Evolutionary conservation across 2,329 filamentous ascomycete genomes (phyloP), one percentile per base, ranked within the genome.

Genomic region (Periconia sp.): DNA sequence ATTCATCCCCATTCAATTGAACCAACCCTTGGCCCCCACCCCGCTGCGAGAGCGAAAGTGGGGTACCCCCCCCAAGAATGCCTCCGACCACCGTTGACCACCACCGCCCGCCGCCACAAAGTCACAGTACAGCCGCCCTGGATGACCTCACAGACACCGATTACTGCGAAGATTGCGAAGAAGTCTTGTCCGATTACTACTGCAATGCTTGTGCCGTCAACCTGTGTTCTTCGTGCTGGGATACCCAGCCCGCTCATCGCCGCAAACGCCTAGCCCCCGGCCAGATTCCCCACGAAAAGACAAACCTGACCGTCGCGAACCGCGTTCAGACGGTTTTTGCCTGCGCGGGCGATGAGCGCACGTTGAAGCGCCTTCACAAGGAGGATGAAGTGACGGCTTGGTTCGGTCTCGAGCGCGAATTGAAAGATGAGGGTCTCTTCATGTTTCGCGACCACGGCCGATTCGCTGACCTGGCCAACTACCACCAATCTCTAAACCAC

Each of bases 361-460:
- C 47, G 3, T 45, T 52, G 18, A 30, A 52, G 49, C 14, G 33
- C 19, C 48, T 63, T n/a, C 62, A 65, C 41, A 33, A 48, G 5
- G 49, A 58, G 3, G 61, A 65, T 37, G 52, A 59, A 49, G 56
- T 57, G 17, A 62, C 59, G 9, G 56, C 61, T 17, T 65, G 62
- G 62, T 65, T 65, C 47, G 62, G 62, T 20, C 63, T 73, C 19
- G 57, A 69, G 9, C 60, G 65, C 44, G 57, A 53, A n/a, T 14
- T 50, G 27, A 46, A 53, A 30, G 50, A 58, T 45, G 57, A 49
- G 3, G 45, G 43, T n/a, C 52, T 53, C 6, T 48, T 52, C 15
- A 50, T 61, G 43, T 55, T 61, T 49, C 46, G 50, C 23, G 59
- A 60, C 23, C 52, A 57, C 49, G 56, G 56, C 13, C 13, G 56